Base-by-base conservation (phyloP, 805 yeast species). In the Grigorovia humatica region DNA sequence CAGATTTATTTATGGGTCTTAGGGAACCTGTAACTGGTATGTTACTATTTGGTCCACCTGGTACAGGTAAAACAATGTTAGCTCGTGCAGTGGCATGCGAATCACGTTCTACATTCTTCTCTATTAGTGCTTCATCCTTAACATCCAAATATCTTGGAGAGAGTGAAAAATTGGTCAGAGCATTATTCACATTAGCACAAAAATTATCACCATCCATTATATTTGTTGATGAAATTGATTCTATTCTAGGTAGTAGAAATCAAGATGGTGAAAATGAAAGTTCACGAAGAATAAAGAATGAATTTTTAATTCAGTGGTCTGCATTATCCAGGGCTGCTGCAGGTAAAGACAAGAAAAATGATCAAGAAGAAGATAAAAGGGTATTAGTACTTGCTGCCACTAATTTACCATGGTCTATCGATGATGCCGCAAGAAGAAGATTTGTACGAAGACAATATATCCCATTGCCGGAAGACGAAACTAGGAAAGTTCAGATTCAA, bases 11-110 rank as follows among this genome's bases (percentile, higher is more conserved):
- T 65, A 78, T 80, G 53, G 98, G 97, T 0, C 71, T 91, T 50
- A 75, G 97, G 58, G 97, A 90, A 69, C 98, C 98, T 0, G 90
- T 95, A 0, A 72, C 95, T 53, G 98, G 98, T n/a, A 88, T 93
- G 95, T 74, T 91, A 19, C 70, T 91, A 44, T 91, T 89, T 72
- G 99, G 99, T 0, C 98, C 99, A 2, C 97, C 98, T 0, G 99
- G 99, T n/a, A 91, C 98, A 0, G 98, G 98, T 52, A 91, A 93
- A 64, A 90, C 97, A 0, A 90, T 91, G 98, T 76, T 91, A 58
- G 97, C 97, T 0, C 75, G 96, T 56, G 96, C 98, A 0, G 97
- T 93, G 2, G 98, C 97, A 2, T 87, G 95, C 2, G 98, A 93
- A 70, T 85, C 96, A 8, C 83, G 85, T 54, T 88, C 96, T 0